Evolutionary conservation across 768 basidiomycete species (phyloP).

Genomic region (Lentinula edodes): DNA sequence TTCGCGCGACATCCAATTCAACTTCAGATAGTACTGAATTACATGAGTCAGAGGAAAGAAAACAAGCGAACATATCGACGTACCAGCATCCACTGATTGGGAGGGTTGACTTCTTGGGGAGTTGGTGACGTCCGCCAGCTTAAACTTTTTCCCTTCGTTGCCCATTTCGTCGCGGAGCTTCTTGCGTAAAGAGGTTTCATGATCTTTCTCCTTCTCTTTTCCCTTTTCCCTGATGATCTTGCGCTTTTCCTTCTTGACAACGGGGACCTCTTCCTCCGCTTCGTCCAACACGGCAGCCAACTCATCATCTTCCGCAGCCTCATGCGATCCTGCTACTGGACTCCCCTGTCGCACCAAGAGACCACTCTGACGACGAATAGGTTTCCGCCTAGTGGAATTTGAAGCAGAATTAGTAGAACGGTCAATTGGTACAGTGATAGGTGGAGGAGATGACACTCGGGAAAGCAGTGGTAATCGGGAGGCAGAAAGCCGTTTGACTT

Average conservation of each 20-base stretch:
- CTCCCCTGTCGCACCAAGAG: conserved; percentile 60
- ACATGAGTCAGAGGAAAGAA: not conserved
- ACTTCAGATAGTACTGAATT: conserved; percentile 14
- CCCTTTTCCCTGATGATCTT: conserved; percentile 29
- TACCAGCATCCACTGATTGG: conserved; percentile 41
- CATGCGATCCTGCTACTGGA: conserved; percentile 65
- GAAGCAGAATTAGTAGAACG: conserved; percentile 15
- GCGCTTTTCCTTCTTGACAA: conserved; percentile 40
- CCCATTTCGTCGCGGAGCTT: conserved; percentile 4
- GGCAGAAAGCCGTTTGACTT: conserved; percentile 39
- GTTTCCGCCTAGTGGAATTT: conserved; percentile 26
- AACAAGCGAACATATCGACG: not conserved
- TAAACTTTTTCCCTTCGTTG: conserved; percentile 35
- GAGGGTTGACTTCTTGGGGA: conserved; percentile 39
- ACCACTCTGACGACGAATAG: conserved; percentile 45
- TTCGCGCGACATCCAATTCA: conserved; percentile 11
- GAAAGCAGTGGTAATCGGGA: conserved; percentile 45
- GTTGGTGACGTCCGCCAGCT: conserved; percentile 63
- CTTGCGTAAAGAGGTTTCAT: conserved; percentile 8
- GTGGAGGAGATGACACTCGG: conserved; percentile 34
- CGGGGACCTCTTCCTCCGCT: conserved; percentile 25
- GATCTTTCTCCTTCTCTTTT: conserved; percentile 30
- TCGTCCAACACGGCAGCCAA: conserved; percentile 31
- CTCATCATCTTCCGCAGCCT: conserved; percentile 53
- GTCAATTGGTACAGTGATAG: conserved; percentile 17